Evolutionary conservation across 75 land plant genomes (phyloP).

Genomic region (Selaginella tamariscina): DNA sequence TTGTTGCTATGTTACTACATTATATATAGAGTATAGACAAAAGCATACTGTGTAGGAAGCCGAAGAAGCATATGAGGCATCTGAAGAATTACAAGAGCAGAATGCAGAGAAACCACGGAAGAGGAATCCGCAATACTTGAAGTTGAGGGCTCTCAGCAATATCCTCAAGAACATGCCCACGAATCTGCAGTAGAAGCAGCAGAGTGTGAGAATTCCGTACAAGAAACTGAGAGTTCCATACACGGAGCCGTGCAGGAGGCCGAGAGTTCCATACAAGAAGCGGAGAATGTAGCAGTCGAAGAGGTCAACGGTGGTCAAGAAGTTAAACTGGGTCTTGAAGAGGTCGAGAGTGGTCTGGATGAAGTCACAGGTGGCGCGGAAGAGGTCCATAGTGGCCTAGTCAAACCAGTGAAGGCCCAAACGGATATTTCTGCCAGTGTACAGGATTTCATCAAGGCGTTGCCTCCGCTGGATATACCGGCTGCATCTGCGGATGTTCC

Average conservation of each 20-base stretch:
- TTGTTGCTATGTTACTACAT: too few relatives aligned
- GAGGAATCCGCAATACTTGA: too few relatives aligned
- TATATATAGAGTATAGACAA: too few relatives aligned
- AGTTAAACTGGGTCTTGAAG: neutral
- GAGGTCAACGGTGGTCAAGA: too few relatives aligned
- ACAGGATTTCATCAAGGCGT: neutral
- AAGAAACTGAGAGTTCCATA: neutral
- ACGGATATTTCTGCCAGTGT: neutral
- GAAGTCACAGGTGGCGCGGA: neutral
- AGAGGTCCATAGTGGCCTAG: neutral
- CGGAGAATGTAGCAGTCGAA: neutral
- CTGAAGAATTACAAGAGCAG: too few relatives aligned
- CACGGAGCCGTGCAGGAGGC: neutral
- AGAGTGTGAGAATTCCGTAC: neutral
- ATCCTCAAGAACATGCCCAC: too few relatives aligned
- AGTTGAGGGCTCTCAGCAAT: too few relatives aligned
- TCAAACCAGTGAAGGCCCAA: neutral
- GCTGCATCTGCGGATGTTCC: neutral
- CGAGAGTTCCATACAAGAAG: neutral
- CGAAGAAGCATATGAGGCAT: too few relatives aligned
- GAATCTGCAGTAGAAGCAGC: neutral
- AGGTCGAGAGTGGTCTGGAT: neutral
- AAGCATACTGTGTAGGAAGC: too few relatives aligned
- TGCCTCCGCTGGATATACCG: neutral
- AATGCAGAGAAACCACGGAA: too few relatives aligned